phyloP scores from a whole-genome alignment of 345 rosid genomes.

The Hibiscus trionum region DNA sequence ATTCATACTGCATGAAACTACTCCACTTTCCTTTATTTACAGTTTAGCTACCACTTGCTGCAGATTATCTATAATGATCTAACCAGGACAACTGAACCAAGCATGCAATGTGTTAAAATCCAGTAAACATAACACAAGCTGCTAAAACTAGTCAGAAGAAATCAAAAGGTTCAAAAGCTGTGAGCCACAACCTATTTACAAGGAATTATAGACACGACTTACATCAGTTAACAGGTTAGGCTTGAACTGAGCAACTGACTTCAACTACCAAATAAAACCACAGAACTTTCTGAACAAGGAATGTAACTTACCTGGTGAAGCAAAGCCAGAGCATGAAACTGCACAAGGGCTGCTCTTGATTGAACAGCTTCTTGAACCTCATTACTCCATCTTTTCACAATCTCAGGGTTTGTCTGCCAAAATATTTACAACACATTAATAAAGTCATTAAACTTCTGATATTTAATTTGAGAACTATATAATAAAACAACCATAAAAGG shows the following conservation, averaged over 20 bases:
- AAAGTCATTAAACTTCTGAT: not conserved
- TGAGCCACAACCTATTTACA: not conserved
- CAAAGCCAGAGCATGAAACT: conserved; percentile 89
- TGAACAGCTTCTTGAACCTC: conserved; percentile 99
- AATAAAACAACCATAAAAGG: not conserved
- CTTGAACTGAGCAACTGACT: not conserved
- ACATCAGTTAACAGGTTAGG: not conserved
- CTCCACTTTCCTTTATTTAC: not conserved
- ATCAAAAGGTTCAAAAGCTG: not conserved
- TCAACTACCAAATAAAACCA: not conserved
- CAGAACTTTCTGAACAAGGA: not conserved
- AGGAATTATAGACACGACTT: not conserved
- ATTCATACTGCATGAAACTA: not conserved
- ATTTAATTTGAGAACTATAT: not conserved
- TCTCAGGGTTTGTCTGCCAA: conserved; percentile 71
- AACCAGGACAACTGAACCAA: not conserved
- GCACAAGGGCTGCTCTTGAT: conserved; percentile 94
- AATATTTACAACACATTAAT: conserved; percentile 1
- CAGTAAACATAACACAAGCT: not conserved
- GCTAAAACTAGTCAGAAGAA: not conserved
- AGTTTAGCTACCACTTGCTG: not conserved
- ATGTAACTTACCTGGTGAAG: conserved; percentile 64
- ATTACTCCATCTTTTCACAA: conserved; percentile 97
- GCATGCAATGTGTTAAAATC: not conserved
- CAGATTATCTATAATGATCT: not conserved